phyloP scores from a whole-genome alignment of 495 filamentous ascomycete genomes.

The Lasiosphaeria miniovina region DNA sequence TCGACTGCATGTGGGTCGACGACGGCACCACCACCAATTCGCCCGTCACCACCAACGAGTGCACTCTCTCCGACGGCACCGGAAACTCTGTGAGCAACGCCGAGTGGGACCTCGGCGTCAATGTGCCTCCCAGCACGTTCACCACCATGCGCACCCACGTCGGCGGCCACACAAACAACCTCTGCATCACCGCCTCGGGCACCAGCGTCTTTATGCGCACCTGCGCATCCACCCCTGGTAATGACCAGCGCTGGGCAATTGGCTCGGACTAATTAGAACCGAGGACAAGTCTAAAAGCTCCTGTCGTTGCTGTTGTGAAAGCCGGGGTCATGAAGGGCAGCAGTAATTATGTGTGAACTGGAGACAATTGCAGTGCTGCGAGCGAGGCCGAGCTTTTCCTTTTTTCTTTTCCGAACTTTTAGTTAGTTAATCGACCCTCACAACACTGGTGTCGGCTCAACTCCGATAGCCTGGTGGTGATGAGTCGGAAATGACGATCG shows the following conservation, averaged over 20 bases:
- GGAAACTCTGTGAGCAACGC: not conserved
- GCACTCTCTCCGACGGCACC: not conserved
- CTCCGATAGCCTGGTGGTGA: no score
- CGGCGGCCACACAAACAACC: not conserved
- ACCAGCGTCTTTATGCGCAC: not conserved
- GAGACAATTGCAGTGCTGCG: no score
- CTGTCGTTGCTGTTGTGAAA: no score
- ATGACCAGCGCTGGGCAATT: not conserved
- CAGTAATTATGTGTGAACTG: no score
- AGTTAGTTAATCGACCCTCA: no score
- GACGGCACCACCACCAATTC: not conserved
- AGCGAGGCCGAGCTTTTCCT: no score
- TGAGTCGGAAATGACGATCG: no score
- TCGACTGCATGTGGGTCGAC: constrained; percentile 1
- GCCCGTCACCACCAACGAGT: not conserved
- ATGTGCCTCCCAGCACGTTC: not conserved
- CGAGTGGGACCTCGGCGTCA: not conserved
- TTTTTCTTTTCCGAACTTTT: no score
- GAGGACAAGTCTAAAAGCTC: no score
- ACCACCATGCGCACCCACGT: not conserved
- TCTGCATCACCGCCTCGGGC: not conserved
- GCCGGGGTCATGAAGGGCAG: no score
- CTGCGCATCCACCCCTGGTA: not conserved
- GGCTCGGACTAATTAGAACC: not conserved
- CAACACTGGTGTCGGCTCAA: no score